Percentiles rank a stretch among this genome's conserved stretches.
Evolutionary conservation across 352 stramenopile genomes (phyloP).

Genomic region (Phytophthora pseudosyringae): DNA sequence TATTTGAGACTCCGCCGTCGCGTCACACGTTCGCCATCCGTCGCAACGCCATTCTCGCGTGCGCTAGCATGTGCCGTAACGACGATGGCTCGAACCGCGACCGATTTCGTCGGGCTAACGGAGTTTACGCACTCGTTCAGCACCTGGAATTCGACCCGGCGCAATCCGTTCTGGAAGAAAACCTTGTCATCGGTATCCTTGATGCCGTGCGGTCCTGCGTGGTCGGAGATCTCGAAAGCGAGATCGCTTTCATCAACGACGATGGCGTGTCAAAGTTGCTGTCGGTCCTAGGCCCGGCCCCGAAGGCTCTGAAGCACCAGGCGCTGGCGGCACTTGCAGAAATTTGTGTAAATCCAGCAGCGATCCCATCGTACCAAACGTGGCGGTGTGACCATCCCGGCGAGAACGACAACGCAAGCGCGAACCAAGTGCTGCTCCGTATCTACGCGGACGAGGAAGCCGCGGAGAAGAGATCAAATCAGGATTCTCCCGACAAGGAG

Average conservation of each 20-base stretch:
- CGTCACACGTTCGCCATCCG: constrained; percentile 67
- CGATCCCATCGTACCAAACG: constrained; percentile 66
- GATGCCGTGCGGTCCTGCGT: constrained; percentile 74
- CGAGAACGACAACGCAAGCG: constrained; percentile 56
- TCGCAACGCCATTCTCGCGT: constrained; percentile 67
- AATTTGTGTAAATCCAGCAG: constrained; percentile 74
- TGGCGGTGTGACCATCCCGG: constrained; percentile 64
- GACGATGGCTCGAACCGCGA: constrained; percentile 55
- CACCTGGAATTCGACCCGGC: constrained; percentile 58
- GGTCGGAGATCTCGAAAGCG: constrained; percentile 57
- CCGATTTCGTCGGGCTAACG: constrained; percentile 57
- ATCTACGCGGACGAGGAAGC: constrained; percentile 73
- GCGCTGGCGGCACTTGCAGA: constrained; percentile 67
- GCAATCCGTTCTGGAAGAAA: constrained; percentile 68
- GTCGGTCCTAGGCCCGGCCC: constrained; percentile 53
- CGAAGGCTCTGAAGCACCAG: constrained; percentile 69
- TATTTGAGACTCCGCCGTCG: constrained; percentile 54
- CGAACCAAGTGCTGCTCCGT: constrained; percentile 67
- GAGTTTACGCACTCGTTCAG: constrained; percentile 49
- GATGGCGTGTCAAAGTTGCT: constrained; percentile 71
- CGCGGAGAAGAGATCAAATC: constrained; percentile 25
- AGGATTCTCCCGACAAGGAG: constrained; percentile 23
- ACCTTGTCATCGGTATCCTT: constrained; percentile 67
- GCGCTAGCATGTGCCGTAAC: constrained; percentile 60
- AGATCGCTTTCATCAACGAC: constrained; percentile 61